Base-by-base conservation (phyloP, 2,329 filamentous ascomycete species). In the Fusarium sulawesiense region DNA sequence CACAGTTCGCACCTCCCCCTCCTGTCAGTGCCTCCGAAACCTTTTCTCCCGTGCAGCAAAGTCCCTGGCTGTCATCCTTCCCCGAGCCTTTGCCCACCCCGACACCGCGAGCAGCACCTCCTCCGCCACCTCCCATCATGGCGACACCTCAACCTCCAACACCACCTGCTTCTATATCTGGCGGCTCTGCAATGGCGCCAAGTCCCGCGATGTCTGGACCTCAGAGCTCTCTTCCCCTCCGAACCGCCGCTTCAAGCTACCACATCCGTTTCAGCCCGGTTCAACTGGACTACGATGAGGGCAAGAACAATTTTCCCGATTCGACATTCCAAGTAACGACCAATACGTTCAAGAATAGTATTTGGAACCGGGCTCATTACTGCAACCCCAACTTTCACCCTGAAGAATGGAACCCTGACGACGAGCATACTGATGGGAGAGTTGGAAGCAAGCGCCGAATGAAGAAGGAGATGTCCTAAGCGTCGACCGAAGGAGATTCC, bases 281-380 rank as follows among this genome's bases (percentile, higher is more conserved):
- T 46, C 80, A 81, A 56, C 71, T 78, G 37, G 78, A 85, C 61
- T 88, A 85, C 75, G 85, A 85, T 60, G 86, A 85, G 60, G 78
- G 80, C 23, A 84, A 83, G 55, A 81, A 77, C 60, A 77, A 76
- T 46, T 78, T 79, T n/a, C 74, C 75, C 3, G 85, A 86, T 60
- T 83, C 84, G n/a, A 78, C 81, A 6, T 84, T 85, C 54, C 78
- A 81, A 16, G 78, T 81, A 5, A 83, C 83, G 56, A 90, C 87
- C 4, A 85, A 82, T 53, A 88, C 86, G 2, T 91, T 91, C 74
- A 89, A 89, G 73, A 90, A 91, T 70, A 89, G 86, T 55, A 87
- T 91, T 57, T 90, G 88, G 79, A 91, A 91, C 72, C 85, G 85
- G 48, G 89, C 89, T 1, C 89, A 92, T 75, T 91, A 88, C 71